Conservation (phyloP, 2,329 filamentous ascomycete genomes). For the Sarocladium strictum region DNA sequence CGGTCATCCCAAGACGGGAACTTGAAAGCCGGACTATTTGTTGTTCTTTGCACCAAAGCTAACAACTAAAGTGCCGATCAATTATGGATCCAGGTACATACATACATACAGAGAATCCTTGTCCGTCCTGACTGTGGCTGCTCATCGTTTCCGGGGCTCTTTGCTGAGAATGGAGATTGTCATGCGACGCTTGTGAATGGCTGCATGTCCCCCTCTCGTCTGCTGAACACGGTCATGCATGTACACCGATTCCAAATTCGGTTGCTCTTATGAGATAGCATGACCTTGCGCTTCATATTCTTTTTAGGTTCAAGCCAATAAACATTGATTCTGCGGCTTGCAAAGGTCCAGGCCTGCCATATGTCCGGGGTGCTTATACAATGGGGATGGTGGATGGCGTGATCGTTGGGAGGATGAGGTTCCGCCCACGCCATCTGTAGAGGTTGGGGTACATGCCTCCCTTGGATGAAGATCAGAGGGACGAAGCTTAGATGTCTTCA, state of each 20-base stretch:
- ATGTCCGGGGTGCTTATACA: slow-evolving; percentile 6
- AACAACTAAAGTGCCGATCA: background rate
- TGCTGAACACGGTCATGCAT: background rate
- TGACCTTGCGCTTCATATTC: background rate
- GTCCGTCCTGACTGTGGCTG: background rate
- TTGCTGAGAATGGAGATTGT: too few relatives aligned
- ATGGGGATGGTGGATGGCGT: slow-evolving; percentile 6
- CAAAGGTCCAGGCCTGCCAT: background rate
- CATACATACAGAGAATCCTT: background rate
- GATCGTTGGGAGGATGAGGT: background rate
- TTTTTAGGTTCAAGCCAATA: too few relatives aligned
- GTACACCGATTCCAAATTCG: too few relatives aligned
- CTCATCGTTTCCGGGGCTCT: too few relatives aligned
- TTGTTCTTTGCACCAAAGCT: too few relatives aligned
- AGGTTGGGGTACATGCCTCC: background rate
- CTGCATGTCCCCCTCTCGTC: too few relatives aligned
- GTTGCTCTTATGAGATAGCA: background rate
- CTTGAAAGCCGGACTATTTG: background rate
- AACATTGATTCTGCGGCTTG: too few relatives aligned
- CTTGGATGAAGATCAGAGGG: too few relatives aligned
- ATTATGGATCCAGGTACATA: background rate
- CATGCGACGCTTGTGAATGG: too few relatives aligned
- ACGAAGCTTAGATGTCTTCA: too few relatives aligned
- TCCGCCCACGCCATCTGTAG: background rate
- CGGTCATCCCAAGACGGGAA: background rate